Percentiles rank a stretch among this genome's conserved stretches.
These are phyloP conservation scores for Septoria linicola DNA, from an alignment of 2,329 filamentous ascomycete species.

Conservation along the genomic window DNA sequence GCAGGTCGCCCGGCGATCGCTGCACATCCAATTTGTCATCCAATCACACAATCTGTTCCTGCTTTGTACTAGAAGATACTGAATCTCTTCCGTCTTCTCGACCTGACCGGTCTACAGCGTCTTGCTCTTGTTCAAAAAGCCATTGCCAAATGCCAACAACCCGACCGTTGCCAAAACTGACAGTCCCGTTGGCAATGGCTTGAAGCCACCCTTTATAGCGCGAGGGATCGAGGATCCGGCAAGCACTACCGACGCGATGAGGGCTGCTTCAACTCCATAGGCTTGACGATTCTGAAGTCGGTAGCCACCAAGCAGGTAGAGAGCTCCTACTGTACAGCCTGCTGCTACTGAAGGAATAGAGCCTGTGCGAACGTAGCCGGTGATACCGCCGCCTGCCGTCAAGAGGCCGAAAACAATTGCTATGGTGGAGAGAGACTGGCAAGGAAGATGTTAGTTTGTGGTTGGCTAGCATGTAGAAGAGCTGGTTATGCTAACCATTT, in stretches of 20 bases:
- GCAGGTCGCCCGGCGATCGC: too few species aligned
- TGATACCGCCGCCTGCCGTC: constrained; percentile 82
- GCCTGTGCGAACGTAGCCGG: constrained; percentile 79
- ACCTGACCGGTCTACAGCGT: neutral
- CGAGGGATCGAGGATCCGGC: constrained; percentile 82
- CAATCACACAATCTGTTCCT: neutral
- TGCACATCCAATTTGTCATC: neutral
- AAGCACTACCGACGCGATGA: constrained; percentile 82
- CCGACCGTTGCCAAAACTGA: constrained; percentile 78
- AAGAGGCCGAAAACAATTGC: constrained; percentile 77
- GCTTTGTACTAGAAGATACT: neutral
- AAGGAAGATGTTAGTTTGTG: neutral
- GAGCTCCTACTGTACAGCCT: constrained; percentile 74
- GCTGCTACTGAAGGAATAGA: constrained; percentile 85
- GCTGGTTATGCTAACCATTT: constrained; percentile 9
- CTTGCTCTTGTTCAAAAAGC: constrained; percentile 46
- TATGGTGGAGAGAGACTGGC: constrained; percentile 45
- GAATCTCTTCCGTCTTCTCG: neutral
- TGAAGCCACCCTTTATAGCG: constrained; percentile 71
- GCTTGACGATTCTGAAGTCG: constrained; percentile 72
- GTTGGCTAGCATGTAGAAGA: neutral
- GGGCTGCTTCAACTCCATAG: constrained; percentile 84
- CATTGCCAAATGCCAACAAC: constrained; percentile 74
- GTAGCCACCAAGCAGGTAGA: constrained; percentile 78
- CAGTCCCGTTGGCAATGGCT: constrained; percentile 79